Percentiles rank a stretch among this genome's conserved stretches.
Evolutionary conservation across 306 rosid species (phyloP).

Genomic region (Ormosia emarginata): DNA sequence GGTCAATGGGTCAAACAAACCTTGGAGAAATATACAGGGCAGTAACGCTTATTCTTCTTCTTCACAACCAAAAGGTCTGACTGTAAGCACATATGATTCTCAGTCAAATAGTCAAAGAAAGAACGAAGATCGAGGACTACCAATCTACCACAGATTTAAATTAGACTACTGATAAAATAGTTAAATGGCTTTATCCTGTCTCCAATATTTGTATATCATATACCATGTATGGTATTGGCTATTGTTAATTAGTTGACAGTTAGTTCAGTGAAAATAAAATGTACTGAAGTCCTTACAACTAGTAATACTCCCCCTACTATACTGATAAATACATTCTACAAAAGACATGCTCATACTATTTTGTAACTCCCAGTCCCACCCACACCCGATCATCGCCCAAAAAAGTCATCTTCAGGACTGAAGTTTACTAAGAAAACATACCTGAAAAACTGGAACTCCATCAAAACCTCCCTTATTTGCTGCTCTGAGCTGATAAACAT

Average conservation of each 20-base stretch:
- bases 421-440: conserved; percentile 28
- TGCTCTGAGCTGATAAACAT: conserved; percentile 58
- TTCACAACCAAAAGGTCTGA: conserved; percentile 88
- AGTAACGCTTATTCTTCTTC: conserved; percentile 88
- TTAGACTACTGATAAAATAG: background rate
- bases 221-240: background rate
- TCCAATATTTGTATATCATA: background rate
- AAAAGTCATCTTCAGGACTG: background rate
- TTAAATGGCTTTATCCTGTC: background rate
- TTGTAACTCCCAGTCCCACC: background rate
- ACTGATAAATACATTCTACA: background rate
- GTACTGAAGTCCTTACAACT: background rate
- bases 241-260: background rate
- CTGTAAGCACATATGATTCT: conserved; percentile 45
- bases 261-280: background rate
- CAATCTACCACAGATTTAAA: background rate
- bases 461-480: conserved; percentile 65
- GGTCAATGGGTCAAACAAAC: conserved; percentile 45
- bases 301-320: background rate
- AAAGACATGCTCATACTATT: background rate
- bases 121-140: background rate
- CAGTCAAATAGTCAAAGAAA: conserved; percentile 24
- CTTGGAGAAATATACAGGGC: conserved; percentile 90
- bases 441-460: conserved; percentile 98
- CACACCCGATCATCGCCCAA: conserved; percentile 7